These are phyloP conservation scores for Penicillium pulvis DNA, from an alignment of 495 filamentous ascomycete species.

Conservation along the genomic window DNA sequence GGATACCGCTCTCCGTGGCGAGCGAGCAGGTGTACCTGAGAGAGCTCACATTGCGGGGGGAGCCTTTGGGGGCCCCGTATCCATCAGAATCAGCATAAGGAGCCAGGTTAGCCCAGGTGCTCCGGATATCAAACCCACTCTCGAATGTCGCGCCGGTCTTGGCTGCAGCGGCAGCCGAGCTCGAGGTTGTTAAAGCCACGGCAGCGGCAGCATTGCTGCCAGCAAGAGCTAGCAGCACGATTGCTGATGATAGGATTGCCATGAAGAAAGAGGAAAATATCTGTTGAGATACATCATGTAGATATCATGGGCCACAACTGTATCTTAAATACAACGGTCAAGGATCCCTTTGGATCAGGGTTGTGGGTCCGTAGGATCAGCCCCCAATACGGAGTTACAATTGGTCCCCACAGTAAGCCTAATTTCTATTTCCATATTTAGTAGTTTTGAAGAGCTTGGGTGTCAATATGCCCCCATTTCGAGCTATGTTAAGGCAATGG, in stretches of 20 bases:
- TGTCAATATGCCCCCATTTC: too few species aligned
- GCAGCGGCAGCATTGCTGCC: constrained; percentile 6
- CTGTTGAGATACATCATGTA: too few species aligned
- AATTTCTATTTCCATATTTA: too few species aligned
- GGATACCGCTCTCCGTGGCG: constrained; percentile 58
- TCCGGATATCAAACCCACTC: constrained; percentile 39
- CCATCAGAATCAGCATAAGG: constrained; percentile 31
- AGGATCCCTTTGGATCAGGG: too few species aligned
- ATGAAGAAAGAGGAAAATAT: too few species aligned
- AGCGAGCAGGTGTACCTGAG: constrained; percentile 43
- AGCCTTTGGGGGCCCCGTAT: constrained; percentile 48
- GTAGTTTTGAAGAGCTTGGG: too few species aligned
- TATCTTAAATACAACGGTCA: too few species aligned
- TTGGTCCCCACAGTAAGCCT: too few species aligned
- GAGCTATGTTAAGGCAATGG: too few species aligned
- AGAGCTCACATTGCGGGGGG: constrained; percentile 45
- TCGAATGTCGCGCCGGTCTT: constrained; percentile 31
- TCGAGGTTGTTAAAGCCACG: constrained; percentile 6
- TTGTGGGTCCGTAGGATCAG: neutral
- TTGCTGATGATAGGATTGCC: neutral
- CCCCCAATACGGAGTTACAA: neutral
- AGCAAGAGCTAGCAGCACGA: constrained; percentile 14
- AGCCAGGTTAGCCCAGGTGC: constrained; percentile 35
- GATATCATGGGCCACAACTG: too few species aligned
- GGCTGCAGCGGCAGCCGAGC: constrained; percentile 7